Base-by-base conservation (phyloP, 2,329 filamentous ascomycete species). In the Lachnellula occidentalis region DNA sequence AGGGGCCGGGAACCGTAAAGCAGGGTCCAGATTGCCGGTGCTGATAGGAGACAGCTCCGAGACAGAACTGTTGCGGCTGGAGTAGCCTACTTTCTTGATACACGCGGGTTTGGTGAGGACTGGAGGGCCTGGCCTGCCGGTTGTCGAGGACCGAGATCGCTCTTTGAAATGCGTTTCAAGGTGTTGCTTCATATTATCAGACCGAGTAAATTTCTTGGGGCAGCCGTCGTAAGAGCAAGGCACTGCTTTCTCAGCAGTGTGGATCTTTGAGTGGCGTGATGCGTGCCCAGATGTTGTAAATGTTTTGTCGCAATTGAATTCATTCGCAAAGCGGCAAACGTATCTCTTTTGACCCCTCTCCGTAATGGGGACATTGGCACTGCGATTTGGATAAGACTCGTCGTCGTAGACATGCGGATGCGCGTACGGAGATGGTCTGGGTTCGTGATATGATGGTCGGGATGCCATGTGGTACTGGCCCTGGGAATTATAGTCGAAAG, bases 161-260 rank as follows among this genome's bases (percentile, higher is more conserved):
- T 83, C 79, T 70, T 84, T 85, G 71, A 81, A 86, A 69, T 92
- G 88, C 0, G 87, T 91, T 64, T 88, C 82, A 31, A 89, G 78
- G 66, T 92, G 88, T 72, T 91, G 88, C 76, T 90, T 90, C 88
- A 92, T 92, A 75, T 92, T 92, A 76, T 92, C 88, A 63, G 86
- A 85, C 60, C 88, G 85, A 11, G 87, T 90, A 64, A 92, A 92
- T 66, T 87, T 88, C 73, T 90, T 90, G 70, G 82, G 80, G 74
- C 88, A 92, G 56, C 86, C 86, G 0, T 78, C 73, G 65, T 79
- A 88, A 34, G 83, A 78, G 72, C 82, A 86, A 37, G 78, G 81
- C 21, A 90, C 86, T 14, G 84, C 84, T 74, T 92, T 92, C 71
- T 90, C 87, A 48, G 86, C 86, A 1, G 86, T 90, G 74, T 92